Percentiles rank a stretch among this genome's conserved stretches.
These are phyloP conservation scores for Penicillium capsulatum DNA, from an alignment of 2,329 filamentous ascomycete genomes.

Conservation along the genomic window DNA sequence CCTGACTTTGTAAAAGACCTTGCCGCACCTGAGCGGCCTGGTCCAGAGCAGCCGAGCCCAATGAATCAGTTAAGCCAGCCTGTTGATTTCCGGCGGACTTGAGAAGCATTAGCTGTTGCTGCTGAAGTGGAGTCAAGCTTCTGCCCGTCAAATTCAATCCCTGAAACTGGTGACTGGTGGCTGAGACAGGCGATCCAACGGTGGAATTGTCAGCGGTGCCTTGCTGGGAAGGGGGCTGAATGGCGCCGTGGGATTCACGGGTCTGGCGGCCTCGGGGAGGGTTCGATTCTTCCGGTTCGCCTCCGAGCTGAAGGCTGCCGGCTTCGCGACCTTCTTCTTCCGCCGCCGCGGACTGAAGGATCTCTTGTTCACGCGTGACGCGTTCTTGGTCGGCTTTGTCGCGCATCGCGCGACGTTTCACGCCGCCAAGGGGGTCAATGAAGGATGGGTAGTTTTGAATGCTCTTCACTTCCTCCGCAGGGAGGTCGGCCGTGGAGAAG, in stretches of 20 bases:
- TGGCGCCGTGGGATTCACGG: conserved; percentile 59
- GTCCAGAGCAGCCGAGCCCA: conserved; percentile 35
- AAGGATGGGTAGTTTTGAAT: conserved; percentile 65
- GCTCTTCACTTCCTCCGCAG: conserved; percentile 48
- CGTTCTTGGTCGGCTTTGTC: conserved; percentile 64
- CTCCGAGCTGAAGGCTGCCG: conserved; percentile 82
- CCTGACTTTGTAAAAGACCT: conserved; percentile 44
- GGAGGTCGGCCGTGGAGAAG: conserved; percentile 48
- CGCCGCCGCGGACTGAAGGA: conserved; percentile 49
- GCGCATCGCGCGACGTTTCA: conserved; percentile 72
- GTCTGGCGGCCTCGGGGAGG: conserved; percentile 44
- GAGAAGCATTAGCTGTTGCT: conserved; percentile 65
- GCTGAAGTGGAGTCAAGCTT: conserved; percentile 75
- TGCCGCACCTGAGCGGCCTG: conserved; percentile 44
- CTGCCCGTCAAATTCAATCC: conserved; percentile 63
- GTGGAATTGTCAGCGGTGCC: conserved; percentile 44
- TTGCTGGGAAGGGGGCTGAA: conserved; percentile 74
- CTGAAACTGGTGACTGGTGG: conserved; percentile 44
- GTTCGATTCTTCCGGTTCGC: conserved; percentile 82
- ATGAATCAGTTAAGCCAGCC: conserved; percentile 51
- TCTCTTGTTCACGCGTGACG: conserved; percentile 51
- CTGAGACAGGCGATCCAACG: conserved; percentile 41
- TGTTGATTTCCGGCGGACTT: conserved; percentile 58
- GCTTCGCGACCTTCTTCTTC: conserved; percentile 75
- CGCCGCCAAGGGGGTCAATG: conserved; percentile 77